Percentiles rank a stretch among this genome's conserved stretches.
Conservation (phyloP, 2,329 filamentous ascomycete genomes). For the Penicillium verrucosum region DNA sequence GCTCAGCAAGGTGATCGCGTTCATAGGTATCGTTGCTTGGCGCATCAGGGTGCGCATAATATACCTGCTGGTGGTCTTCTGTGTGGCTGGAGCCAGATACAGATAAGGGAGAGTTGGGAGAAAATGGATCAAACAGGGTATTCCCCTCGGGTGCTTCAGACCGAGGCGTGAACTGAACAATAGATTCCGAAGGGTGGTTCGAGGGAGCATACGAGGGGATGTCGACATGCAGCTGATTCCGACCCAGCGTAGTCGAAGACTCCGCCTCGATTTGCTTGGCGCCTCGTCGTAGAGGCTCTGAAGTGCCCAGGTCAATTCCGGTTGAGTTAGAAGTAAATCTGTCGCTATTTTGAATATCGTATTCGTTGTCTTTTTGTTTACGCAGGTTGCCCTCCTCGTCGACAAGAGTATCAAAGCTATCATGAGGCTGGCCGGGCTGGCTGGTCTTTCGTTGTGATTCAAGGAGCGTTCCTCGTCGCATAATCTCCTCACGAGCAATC, state of each 20-base stretch:
- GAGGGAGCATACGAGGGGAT: conserved; percentile 35
- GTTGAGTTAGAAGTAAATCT: conserved; percentile 34
- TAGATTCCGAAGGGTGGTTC: conserved; percentile 41
- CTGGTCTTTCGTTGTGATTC: conserved; percentile 36
- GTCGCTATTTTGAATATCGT: conserved; percentile 6
- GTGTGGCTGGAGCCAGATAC: conserved; percentile 33
- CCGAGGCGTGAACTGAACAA: conserved; percentile 46
- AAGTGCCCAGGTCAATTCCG: conserved; percentile 33
- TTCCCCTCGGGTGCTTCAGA: conserved; percentile 39
- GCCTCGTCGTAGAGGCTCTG: conserved; percentile 27
- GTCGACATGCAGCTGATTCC: conserved; percentile 26
- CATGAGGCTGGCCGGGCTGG: conserved; percentile 15
- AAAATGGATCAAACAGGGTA: conserved; percentile 22
- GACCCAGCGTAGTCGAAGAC: conserved; percentile 8
- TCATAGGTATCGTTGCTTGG: conserved; percentile 19
- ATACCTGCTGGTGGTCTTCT: conserved; percentile 31
- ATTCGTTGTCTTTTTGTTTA: conserved; percentile 5
- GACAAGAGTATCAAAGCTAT: conserved; percentile 46
- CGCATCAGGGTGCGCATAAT: conserved; percentile 33
- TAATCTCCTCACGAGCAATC: conserved; percentile 45
- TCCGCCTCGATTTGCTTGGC: conserved; percentile 16
- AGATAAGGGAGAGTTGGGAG: conserved; percentile 16
- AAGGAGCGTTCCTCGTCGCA: conserved; percentile 41
- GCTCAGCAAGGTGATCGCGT: conserved; percentile 14
- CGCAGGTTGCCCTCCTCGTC: conserved; percentile 41